These are phyloP conservation scores for Oryza glumipatula DNA, from an alignment of 176 grass and related monocot genomes.

Conservation along the genomic window DNA sequence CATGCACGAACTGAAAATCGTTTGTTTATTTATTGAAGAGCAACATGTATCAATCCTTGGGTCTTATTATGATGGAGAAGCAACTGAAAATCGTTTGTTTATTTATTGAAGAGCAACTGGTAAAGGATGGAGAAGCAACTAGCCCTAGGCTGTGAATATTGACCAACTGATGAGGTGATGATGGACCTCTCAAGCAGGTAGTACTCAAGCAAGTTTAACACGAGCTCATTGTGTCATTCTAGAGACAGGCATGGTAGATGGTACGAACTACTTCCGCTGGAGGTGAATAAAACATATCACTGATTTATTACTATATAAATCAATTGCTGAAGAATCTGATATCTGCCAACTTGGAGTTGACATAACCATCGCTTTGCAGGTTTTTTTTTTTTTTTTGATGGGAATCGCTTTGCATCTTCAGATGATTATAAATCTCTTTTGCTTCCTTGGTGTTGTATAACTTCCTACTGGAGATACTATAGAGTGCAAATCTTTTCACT, in stretches of 20 bases:
- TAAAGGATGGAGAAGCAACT: constrained; percentile 53
- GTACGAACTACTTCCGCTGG: constrained; percentile 13
- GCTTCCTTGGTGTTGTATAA: neutral
- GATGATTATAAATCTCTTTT: neutral
- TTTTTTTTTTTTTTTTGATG: neutral
- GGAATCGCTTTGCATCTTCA: neutral
- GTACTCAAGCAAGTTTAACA: constrained; percentile 32
- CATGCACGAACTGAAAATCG: too few species aligned
- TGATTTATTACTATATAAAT: constrained; percentile 13
- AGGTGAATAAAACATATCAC: constrained; percentile 46
- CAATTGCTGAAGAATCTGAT: constrained; percentile 17
- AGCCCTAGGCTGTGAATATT: constrained; percentile 8
- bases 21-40: neutral
- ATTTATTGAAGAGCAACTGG: constrained; percentile 1
- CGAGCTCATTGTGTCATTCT: constrained; percentile 21
- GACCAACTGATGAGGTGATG: constrained; percentile 15
- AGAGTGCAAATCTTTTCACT: neutral
- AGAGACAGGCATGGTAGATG: constrained; percentile 53
- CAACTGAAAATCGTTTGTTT: neutral
- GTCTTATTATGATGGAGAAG: constrained; percentile 44
- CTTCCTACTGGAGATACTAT: neutral
- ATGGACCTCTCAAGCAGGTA: constrained; percentile 45
- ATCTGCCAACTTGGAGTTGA: neutral
- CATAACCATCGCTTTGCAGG: neutral
- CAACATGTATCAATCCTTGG: neutral